Evolutionary conservation across 345 rosid species (phyloP), one percentile per base, ranked within the genome.

Genomic region (Populus simonii): DNA sequence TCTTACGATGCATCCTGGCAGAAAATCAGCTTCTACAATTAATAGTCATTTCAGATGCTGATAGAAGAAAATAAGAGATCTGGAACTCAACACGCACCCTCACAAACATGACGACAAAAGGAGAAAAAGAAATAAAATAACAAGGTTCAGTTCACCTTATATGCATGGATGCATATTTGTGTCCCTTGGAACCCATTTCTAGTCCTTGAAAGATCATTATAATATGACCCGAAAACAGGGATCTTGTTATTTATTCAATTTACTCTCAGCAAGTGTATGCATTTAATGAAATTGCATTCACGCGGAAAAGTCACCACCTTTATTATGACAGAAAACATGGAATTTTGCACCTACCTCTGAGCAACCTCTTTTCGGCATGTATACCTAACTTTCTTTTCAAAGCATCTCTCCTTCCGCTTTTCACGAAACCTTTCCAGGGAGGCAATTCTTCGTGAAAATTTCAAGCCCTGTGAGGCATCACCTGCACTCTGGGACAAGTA

Each of bases 1-100:
- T 87, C 80, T 84, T 87, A 20, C 87, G 87, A 49, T 80, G 86
- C 89, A 87, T 87, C 87, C 89, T 87, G 82, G 69, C 62, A 77
- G 43, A 62, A 39, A 74, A 76, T 43, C 31, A 45, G 49, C 15
- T 45, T 55, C 51, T 41, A 76, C 17, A 13, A 71, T 76, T 51
- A 72, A 39, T 53, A n/a, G 73, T 23, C 25, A 66, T 73, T 76
- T 74, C 57, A 74, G 69, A 67, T 68, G 65, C 51, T 68, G 39
- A 73, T 6, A n/a, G 23, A 51, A 1, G 38, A 20, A 5, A 66
- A 9, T 23, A 38, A 2, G 22, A 10, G 45, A n/a, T 15, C 36
- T 27, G 68, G 38, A 63, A 27, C 29, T 15, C 8, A 55, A 7
- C 39, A 15, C 5, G 12, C 43, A 23, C 47, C 17, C n/a, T 13